Evolutionary conservation across 2,329 filamentous ascomycete genomes (phyloP).

Genomic region (Bipolaris gigantea): DNA sequence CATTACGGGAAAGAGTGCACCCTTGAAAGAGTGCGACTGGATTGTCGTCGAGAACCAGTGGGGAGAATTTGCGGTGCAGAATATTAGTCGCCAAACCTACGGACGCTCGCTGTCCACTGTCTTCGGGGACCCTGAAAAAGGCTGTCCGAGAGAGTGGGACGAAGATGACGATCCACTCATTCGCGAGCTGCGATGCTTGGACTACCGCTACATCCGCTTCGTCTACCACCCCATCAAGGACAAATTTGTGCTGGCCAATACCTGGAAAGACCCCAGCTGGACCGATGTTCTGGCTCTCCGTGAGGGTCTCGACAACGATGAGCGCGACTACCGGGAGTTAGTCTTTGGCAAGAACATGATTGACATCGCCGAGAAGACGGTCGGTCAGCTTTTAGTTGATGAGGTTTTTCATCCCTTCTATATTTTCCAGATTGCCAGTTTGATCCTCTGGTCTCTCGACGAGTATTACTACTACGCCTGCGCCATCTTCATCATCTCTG

Average conservation of each 20-base stretch:
- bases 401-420: constrained; percentile 99
- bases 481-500: constrained; percentile 93
- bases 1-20: constrained; percentile 68
- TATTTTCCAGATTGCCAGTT: constrained; percentile 93
- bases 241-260: constrained; percentile 81
- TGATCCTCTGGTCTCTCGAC: constrained; percentile 92
- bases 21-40: constrained; percentile 80
- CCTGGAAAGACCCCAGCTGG: constrained; percentile 95
- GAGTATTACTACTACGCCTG: constrained; percentile 97
- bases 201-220: constrained; percentile 93
- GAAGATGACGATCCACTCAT: constrained; percentile 77
- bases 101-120: constrained; percentile 66
- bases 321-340: constrained; percentile 77
- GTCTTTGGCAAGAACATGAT: constrained; percentile 92
- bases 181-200: constrained; percentile 72
- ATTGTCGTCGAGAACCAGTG: constrained; percentile 97
- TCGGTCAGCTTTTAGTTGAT: constrained; percentile 80
- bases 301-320: constrained; percentile 81
- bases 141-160: constrained; percentile 67
- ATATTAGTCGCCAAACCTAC: constrained; percentile 63
- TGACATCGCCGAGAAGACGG: constrained; percentile 87
- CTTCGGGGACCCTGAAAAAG: constrained; percentile 69
- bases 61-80: constrained; percentile 83
- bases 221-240: constrained; percentile 88
- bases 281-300: constrained; percentile 74